Base-by-base conservation (phyloP, 495 filamentous ascomycete genomes). In the Trichodelitschia bisporula region DNA sequence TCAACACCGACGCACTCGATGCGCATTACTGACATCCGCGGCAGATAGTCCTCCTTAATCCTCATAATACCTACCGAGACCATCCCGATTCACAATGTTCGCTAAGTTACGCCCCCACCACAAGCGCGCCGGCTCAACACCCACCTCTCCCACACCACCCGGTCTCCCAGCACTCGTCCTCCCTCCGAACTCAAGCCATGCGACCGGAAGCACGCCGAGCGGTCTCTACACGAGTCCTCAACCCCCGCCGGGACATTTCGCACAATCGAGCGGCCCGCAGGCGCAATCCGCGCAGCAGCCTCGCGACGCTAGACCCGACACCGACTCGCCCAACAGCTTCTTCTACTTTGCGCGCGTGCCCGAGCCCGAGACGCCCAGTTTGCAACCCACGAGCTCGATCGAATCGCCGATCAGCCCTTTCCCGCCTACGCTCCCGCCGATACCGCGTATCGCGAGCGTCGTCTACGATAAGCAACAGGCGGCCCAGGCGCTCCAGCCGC, bases 91-190 rank as follows among this genome's bases (percentile, higher is more conserved):
- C 10, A 37, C 38, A 32, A 51, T 54, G 49, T 49, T 54, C 29
- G 49, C 51, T 32, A 51, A 54, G 42, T 46, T 54, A 9, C 44
- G 48, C n/a, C 42, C 50, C 8, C 49, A 52, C 32, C 43, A 36
- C 32, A 46, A 43, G 34, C 45, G 49, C 42, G 32, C 36, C 40
- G 32, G 36, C 38, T 40, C 40, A 31, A 33, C 23, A 25, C 28
- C 31, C 28, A 24, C 29, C 21, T 32, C 39, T 18, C 20, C 36
- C n/a, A n/a, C n/a, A n/a, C n/a, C n/a, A n/a, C n/a, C n/a, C 26
- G 28, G 26, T 28, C 20, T 15, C 31, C 1, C 24, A 21, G 18
- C 19, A 9, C 17, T 29, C 26, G 15, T 16, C 34, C 17, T 21
- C 5, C 19, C 37, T 24, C 18, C 19, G 11, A 14, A 38, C n/a